phyloP scores from a whole-genome alignment of 257 asterid species.

The Solanum chmielewskii region DNA sequence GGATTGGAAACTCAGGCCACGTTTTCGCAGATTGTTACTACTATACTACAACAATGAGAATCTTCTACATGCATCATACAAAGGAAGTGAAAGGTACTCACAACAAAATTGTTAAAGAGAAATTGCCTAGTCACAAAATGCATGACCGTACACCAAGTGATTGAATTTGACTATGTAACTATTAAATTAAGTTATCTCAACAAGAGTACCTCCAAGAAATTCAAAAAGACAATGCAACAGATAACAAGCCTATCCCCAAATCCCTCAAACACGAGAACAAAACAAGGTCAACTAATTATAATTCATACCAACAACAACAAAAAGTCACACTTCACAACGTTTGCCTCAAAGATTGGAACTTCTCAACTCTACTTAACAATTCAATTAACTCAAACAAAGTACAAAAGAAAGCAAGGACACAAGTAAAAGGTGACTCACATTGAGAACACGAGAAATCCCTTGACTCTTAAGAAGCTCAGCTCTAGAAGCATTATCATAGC shows the following conservation, averaged over 20 bases:
- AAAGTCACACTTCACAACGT: neutral
- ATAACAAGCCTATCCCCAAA: neutral
- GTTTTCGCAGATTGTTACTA: neutral
- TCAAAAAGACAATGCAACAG: neutral
- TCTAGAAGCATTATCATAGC: constrained; percentile 90
- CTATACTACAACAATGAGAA: neutral
- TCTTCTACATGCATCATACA: neutral
- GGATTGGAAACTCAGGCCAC: neutral
- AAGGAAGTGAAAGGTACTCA: neutral
- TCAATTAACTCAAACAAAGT: neutral
- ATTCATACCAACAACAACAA: neutral
- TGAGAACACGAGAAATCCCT: constrained; percentile 87
- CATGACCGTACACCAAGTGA: neutral
- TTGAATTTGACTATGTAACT: neutral
- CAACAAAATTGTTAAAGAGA: neutral
- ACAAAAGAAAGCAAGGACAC: neutral
- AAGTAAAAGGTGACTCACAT: constrained; percentile 26
- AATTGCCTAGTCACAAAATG: neutral
- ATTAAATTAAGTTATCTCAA: neutral
- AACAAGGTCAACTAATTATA: neutral
- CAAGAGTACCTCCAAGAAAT: neutral
- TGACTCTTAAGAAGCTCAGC: constrained; percentile 89
- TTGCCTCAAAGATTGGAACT: neutral
- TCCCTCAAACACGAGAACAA: neutral
- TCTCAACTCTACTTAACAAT: neutral